A percentile compares a stretch with the other conserved stretches of the same genome.
Evolutionary conservation across 129 eudicot genomes (phyloP).

Genomic region (Helichrysum umbraculigerum): DNA sequence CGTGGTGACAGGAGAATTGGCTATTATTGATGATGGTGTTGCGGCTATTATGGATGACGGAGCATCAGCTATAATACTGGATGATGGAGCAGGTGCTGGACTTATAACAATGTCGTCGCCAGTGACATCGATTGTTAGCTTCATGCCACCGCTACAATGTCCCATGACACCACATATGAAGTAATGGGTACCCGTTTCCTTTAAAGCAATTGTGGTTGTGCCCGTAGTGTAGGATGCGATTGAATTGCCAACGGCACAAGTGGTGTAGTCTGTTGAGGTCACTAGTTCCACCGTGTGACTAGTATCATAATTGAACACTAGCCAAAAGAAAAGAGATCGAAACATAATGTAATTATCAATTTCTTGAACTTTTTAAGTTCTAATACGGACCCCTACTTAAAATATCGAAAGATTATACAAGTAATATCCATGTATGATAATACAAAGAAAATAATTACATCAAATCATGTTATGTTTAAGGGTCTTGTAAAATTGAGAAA

Average conservation of each 20-base stretch:
- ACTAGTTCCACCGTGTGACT: slow-evolving; percentile 85
- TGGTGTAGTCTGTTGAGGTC: slow-evolving; percentile 51
- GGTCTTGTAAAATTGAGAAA: too few species aligned
- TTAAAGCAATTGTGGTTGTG: slow-evolving; percentile 63
- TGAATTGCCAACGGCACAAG: slow-evolving; percentile 64
- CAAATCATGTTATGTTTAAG: too few species aligned
- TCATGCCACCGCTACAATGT: slow-evolving; percentile 87
- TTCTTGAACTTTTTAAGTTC: background rate
- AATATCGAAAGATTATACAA: too few species aligned
- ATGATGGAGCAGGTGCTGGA: slow-evolving; percentile 30
- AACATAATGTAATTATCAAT: slow-evolving; percentile 1
- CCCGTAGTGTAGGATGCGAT: slow-evolving; percentile 61
- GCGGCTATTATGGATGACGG: slow-evolving; percentile 19
- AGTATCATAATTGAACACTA: slow-evolving; percentile 72
- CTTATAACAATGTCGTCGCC: slow-evolving; percentile 15
- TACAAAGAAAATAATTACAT: too few species aligned
- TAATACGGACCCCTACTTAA: background rate
- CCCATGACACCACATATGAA: slow-evolving; percentile 75
- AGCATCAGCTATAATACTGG: background rate
- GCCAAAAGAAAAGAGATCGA: background rate
- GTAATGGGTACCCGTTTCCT: slow-evolving; percentile 68
- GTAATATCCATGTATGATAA: too few species aligned
- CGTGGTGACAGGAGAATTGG: slow-evolving; percentile 38
- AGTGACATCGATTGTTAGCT: slow-evolving; percentile 51
- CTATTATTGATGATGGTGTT: slow-evolving; percentile 13